phyloP scores from a whole-genome alignment of 2,329 filamentous ascomycete species.

The Diaporthe sp. region DNA sequence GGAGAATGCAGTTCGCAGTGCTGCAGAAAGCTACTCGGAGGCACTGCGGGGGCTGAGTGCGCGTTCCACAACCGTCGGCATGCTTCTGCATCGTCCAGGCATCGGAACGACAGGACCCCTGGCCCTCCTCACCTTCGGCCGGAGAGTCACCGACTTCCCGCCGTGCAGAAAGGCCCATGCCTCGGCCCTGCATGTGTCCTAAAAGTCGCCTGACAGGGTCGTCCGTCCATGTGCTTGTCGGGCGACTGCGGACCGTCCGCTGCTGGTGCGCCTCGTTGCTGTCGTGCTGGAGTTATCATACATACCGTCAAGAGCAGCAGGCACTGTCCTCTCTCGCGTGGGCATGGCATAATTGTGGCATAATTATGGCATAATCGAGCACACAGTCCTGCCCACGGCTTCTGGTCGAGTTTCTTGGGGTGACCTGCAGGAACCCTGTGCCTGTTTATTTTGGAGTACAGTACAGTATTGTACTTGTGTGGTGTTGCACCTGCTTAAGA shows the following conservation, averaged over 20 bases:
- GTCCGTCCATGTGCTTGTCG: slow-evolving; percentile 1
- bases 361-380: slow-evolving; percentile 2
- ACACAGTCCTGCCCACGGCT: not conserved
- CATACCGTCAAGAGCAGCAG: not conserved
- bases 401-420: not conserved
- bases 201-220: slow-evolving; percentile 24
- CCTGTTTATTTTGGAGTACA: slow-evolving; percentile 1
- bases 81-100: slow-evolving; percentile 26
- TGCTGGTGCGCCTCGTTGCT: not conserved
- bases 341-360: slow-evolving; percentile 9
- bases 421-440: slow-evolving; percentile 13
- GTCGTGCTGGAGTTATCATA: not conserved
- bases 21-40: slow-evolving; percentile 12
- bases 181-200: slow-evolving; percentile 30
- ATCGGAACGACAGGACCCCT: slow-evolving; percentile 32
- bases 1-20: not conserved
- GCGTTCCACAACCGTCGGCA: slow-evolving; percentile 28
- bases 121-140: slow-evolving; percentile 28
- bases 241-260: slow-evolving; percentile 1
- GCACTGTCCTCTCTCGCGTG: not conserved
- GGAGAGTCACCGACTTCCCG: slow-evolving; percentile 36
- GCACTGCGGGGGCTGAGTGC: slow-evolving; percentile 18
- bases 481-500: slow-evolving; percentile 30
- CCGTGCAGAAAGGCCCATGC: slow-evolving; percentile 26
- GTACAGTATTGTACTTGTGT: slow-evolving; percentile 16